Percentiles rank a stretch among this genome's conserved stretches.
These are phyloP conservation scores for Starmerella vaccinii DNA, from an alignment of 805 yeast genomes.

Conservation along the genomic window DNA sequence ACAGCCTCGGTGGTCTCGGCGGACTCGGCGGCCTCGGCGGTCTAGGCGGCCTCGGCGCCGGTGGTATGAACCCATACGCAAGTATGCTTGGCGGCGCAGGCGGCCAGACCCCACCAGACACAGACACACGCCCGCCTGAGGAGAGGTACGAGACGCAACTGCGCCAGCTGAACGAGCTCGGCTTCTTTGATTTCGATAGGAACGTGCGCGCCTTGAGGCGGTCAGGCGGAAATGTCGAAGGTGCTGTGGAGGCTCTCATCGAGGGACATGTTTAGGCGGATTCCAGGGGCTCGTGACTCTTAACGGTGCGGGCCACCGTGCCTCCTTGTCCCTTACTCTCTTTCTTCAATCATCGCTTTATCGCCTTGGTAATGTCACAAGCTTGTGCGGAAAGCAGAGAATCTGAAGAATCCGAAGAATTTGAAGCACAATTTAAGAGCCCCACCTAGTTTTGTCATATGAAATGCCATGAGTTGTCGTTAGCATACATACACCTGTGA, in stretches of 20 bases:
- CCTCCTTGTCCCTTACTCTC: background rate
- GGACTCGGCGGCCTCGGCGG: constrained; percentile 15
- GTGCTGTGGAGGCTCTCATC: constrained; percentile 81
- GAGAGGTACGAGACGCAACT: constrained; percentile 63
- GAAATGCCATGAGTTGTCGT: too few relatives aligned
- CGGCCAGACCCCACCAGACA: constrained; percentile 19
- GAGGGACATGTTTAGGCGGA: constrained; percentile 37
- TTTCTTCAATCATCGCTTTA: background rate
- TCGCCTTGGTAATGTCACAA: background rate
- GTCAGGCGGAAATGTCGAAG: constrained; percentile 95
- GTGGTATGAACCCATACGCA: constrained; percentile 14
- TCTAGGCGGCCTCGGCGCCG: constrained; percentile 28
- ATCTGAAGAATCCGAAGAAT: too few relatives aligned
- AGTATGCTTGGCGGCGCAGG: constrained; percentile 21
- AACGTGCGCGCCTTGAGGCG: constrained; percentile 87
- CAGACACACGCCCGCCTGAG: constrained; percentile 66
- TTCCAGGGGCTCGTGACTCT: too few relatives aligned
- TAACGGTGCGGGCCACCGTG: background rate
- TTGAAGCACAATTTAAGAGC: too few relatives aligned
- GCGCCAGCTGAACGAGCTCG: constrained; percentile 71
- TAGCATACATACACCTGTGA: too few relatives aligned
- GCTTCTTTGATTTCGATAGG: constrained; percentile 82
- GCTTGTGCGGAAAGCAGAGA: too few relatives aligned
- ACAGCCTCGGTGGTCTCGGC: constrained; percentile 7
- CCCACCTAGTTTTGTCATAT: too few relatives aligned